Conservation (phyloP, 768 basidiomycete species). For the Boletus huronensis region DNA sequence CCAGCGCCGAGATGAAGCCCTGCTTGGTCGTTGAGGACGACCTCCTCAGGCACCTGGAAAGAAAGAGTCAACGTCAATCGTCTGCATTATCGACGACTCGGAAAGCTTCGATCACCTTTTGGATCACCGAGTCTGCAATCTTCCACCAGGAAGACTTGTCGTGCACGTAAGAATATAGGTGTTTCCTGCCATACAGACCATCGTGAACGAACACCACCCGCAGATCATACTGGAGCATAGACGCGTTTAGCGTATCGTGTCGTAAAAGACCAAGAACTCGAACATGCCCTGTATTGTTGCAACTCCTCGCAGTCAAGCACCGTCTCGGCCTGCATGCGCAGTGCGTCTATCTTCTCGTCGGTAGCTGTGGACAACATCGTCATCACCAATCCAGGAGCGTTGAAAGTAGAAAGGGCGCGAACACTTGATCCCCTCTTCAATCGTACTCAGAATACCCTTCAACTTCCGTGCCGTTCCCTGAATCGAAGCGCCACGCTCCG, state of each 20-base stretch:
- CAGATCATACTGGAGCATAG: conserved; percentile 66
- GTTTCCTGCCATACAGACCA: conserved; percentile 71
- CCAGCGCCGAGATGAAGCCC: conserved; percentile 76
- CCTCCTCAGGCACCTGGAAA: conserved; percentile 65
- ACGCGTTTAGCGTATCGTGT: background rate
- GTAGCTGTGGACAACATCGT: conserved; percentile 40
- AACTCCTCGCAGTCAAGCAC: conserved; percentile 65
- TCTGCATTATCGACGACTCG: background rate
- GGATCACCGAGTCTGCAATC: conserved; percentile 65
- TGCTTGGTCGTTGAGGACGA: conserved; percentile 61
- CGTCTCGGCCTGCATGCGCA: conserved; percentile 42
- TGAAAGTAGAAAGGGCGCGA: background rate
- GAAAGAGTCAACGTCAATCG: background rate
- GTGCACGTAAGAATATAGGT: conserved; percentile 75
- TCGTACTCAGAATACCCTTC: conserved; percentile 45
- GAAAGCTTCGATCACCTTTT: conserved; percentile 42
- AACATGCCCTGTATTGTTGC: conserved; percentile 53
- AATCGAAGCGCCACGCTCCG: conserved; percentile 43
- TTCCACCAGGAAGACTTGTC: conserved; percentile 74
- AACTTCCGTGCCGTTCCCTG: conserved; percentile 48
- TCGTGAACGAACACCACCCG: conserved; percentile 76
- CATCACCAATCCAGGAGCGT: background rate
- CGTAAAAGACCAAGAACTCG: background rate
- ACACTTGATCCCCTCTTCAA: conserved; percentile 59
- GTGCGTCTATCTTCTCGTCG: conserved; percentile 43